Evolutionary conservation across 805 yeast genomes (phyloP), one percentile per base, ranked within the genome.

Genomic region (Ogataea ramenticola): DNA sequence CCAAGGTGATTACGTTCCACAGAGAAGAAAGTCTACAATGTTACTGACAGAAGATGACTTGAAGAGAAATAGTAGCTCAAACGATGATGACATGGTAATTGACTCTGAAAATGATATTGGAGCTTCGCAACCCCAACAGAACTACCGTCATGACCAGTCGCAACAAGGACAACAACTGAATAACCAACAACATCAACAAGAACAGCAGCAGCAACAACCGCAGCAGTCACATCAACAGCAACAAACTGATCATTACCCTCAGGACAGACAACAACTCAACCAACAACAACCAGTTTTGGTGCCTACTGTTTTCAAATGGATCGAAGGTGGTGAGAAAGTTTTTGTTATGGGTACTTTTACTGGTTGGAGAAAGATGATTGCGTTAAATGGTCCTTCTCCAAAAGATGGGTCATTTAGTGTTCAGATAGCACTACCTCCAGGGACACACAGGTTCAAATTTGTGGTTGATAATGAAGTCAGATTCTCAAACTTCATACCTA

Each of bases 361-460:
- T 0, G 96, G 96, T 3, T 93, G 99, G 98, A 73, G 96, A 52
- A 91, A 90, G 65, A 91, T 93, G 98, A 90, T 91, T 57, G 95
- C 95, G 34, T 68, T 93, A 54, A 62, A 77, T 62, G 65, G 70
- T 55, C 68, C 68, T 10, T 79, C 66, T n/a, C 65, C 68, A 10
- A 65, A 64, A 14, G 71, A 80, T 52, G 72, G 73, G 20, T 69
- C 71, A 33, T 82, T 82, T 54, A 70, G 79, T 38, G 83, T 87
- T 22, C 82, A 85, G 42, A 68, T 87, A 41, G 86, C 86, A 35
- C 66, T 87, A 39, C 96, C 96, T 0, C 80, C 85, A 6, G 97
- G 97, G 10, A 90, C 96, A 0, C 97, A 90, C 64, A 72, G 96
- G 50, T 86, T 91, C 65, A 78, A 96, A 57, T 90, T 90, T 60